Conservation (phyloP, 192 early-diverging fungal species). For the Anaeromyces robustus region DNA sequence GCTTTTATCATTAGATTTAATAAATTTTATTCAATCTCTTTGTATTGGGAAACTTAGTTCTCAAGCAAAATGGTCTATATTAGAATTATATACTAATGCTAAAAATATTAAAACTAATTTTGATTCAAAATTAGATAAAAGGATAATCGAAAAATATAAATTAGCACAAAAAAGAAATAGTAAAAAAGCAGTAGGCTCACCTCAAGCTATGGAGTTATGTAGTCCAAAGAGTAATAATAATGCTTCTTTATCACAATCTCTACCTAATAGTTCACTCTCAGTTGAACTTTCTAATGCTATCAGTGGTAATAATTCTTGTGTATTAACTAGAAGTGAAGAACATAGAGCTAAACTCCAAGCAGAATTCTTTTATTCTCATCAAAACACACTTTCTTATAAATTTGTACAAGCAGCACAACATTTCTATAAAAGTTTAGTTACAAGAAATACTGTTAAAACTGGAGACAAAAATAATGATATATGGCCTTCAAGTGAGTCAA, state of each 20-base stretch:
- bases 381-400: not conserved
- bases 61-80: not conserved
- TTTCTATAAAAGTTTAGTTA: not conserved
- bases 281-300: not conserved
- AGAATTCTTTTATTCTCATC: not conserved
- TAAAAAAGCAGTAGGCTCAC: not conserved
- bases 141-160: not conserved
- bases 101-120: not conserved
- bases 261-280: not conserved
- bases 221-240: not conserved
- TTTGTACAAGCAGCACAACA: not conserved
- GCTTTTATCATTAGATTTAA: not conserved
- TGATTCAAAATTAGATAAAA: not conserved
- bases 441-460: not conserved
- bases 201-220: not conserved
- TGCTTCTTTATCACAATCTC: not conserved
- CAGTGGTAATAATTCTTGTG: not conserved
- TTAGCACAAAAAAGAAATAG: not conserved
- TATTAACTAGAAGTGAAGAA: not conserved
- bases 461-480: not conserved
- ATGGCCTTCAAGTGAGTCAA: not conserved
- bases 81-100: not conserved
- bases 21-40: not conserved
- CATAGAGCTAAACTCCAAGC: not conserved
- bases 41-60: not conserved